Base-by-base conservation (phyloP, 1,284 basidiomycete genomes). In the Bondarzewia mesenterica region DNA sequence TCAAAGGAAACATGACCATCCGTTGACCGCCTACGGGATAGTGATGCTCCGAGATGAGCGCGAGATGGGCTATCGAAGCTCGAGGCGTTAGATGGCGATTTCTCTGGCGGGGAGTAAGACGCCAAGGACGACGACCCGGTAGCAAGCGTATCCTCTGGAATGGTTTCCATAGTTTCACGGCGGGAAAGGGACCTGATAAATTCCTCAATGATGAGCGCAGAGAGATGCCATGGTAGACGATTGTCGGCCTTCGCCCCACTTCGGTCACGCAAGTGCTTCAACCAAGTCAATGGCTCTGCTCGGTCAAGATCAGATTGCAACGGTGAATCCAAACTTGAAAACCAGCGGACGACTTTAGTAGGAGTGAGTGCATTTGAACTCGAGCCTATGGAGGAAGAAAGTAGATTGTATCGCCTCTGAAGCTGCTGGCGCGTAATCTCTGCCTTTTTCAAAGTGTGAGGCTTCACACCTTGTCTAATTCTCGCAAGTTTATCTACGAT, bases 281-380 rank as follows among this genome's bases (percentile, higher is more conserved):
- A 61, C 85, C 83, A 88, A 5, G 79, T 78, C 46, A 82, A 68
- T 12, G 84, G 82, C 57, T 88, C 85, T 2, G 73, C 70, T 46
- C 72, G 73, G 50, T 80, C 78, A 20, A 88, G 59, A 27, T 74
- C 69, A 10, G 66, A 59, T 50, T 69, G 75, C 10, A 75, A 61
- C 16, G 67, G 57, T 5, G 62, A 56, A 25, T 75, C 72, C 50
- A 79, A 75, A 25, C 64, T 60, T 25, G 66, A 61, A 53, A 78
- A 77, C 85, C 85, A 88, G 32, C 73, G 75, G 37, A 70, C 70
- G 20, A 80, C 70, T 39, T 71, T 67, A 8, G 68, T 61, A 10
- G 78, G 66, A 54, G 75, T 79, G 41, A 79, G 56, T 7, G 63
- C 62, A 7, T 58, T 54, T 6, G 58, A 46, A 1, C 60, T 61